Evolutionary conservation across 129 eudicot genomes (phyloP).

Genomic region (Pulicaria dysenterica): DNA sequence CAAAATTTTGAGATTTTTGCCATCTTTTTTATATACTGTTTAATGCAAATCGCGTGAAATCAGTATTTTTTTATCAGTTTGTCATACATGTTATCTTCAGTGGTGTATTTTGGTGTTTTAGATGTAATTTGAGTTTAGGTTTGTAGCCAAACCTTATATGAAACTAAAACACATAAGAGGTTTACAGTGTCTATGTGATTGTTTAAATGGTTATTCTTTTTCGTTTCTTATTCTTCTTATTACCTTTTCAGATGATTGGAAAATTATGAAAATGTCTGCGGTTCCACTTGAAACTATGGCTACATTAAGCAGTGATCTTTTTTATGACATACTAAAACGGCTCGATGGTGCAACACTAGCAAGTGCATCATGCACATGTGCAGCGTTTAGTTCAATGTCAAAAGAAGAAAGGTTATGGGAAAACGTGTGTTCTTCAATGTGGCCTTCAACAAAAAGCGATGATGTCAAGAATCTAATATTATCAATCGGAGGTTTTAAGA

Average conservation of each 20-base stretch:
- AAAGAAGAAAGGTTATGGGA: constrained; percentile 94
- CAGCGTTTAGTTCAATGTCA: constrained; percentile 68
- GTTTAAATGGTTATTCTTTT: not conserved
- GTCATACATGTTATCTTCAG: not conserved
- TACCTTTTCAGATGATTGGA: constrained; percentile 48
- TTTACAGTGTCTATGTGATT: not conserved
- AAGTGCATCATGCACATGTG: constrained; percentile 91
- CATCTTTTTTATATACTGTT: not conserved
- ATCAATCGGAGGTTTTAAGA: constrained; percentile 82
- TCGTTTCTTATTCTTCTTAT: not conserved
- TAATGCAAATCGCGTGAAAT: not conserved
- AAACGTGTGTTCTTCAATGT: constrained; percentile 73
- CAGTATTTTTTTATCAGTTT: not conserved
- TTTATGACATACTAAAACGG: constrained; percentile 82
- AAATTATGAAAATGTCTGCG: constrained; percentile 46
- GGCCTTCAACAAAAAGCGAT: constrained; percentile 87
- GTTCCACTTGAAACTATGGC: constrained; percentile 55
- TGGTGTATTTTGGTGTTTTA: not conserved
- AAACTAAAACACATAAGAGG: not conserved
- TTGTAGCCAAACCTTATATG: not conserved
- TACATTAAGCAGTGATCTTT: constrained; percentile 71
- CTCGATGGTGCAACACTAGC: constrained; percentile 92
- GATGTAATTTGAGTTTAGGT: not conserved
- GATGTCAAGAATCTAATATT: constrained; percentile 58
- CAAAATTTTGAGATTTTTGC: not conserved